Evolutionary conservation across 176 grass and related monocot species (phyloP), one percentile per base, ranked within the genome.

Genomic region (Carex pumila): DNA sequence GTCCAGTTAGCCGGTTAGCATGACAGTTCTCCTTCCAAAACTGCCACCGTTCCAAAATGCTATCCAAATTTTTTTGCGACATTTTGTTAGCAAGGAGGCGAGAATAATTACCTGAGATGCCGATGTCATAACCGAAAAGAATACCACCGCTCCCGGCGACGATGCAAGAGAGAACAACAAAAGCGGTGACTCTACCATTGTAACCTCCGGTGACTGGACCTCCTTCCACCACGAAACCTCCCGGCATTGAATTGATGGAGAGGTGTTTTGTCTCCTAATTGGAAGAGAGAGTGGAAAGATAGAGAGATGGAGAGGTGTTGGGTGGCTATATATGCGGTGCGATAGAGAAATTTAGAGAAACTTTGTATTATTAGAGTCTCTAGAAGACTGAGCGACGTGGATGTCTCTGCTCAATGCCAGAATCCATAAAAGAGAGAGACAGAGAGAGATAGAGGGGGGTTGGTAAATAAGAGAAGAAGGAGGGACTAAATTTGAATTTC

Each of bases 41-140:
- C 61, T 15, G 9, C 21, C 61, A 29, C 37, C 45, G 50, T 73
- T 73, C 41, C 43, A 49, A n/a, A 47, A 19, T 49, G 54, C 34
- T 43, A 18, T 31, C 32, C 17, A 71, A 67, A 19, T 8, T 1
- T 71, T 25, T 71, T 57, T 31, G 50, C 52, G 2, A 57, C 52
- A 78, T 78, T 78, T 78, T 36, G 73, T 34, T 32, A 37, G 12
- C 4, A 32, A 12, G 45, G 79, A 61, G 7, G 71, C 31, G 36
- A 90, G 57, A n/a, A 25, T 60, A 68, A 29, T 68, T 84, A 94
- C 94, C 92, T 65, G 94, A 97, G 79, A 97, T 87, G 83, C 94
- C 92, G 65, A 97, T 90, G 89, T 97, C 94, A 79, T 97, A 97
- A 61, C 94, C 94, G 89, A 92, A 97, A 87, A 97, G 94, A 41